Evolutionary conservation across 2,329 filamentous ascomycete species (phyloP).

Genomic region (Aspergillus sojae): DNA sequence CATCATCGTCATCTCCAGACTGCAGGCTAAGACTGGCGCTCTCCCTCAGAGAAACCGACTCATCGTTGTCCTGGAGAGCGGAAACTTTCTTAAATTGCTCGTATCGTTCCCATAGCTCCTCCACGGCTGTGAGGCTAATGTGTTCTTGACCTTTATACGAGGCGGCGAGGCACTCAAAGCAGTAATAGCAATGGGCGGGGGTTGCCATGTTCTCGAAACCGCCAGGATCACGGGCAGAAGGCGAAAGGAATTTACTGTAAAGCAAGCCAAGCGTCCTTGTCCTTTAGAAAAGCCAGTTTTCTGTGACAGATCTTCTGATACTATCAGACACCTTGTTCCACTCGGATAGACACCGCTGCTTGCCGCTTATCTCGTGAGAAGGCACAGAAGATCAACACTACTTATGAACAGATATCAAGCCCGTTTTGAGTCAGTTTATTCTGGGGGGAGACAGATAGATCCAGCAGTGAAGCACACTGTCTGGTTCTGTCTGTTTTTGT

Average conservation of each 20-base stretch:
- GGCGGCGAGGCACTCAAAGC: slow-evolving; percentile 84
- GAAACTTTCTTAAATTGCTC: slow-evolving; percentile 44
- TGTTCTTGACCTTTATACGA: slow-evolving; percentile 71
- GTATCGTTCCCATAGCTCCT: slow-evolving; percentile 67
- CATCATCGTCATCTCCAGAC: slow-evolving; percentile 33
- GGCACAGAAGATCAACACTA: not conserved
- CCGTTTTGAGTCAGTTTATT: slow-evolving; percentile 1
- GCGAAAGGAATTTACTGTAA: not conserved
- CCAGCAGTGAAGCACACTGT: slow-evolving; percentile 12
- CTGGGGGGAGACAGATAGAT: not conserved
- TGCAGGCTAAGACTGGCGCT: slow-evolving; percentile 17
- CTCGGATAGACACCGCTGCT: not conserved
- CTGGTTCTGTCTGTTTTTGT: slow-evolving; percentile 9
- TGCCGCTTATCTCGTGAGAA: not conserved
- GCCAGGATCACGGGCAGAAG: not conserved
- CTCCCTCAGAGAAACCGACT: slow-evolving; percentile 20
- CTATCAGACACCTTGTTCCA: not conserved
- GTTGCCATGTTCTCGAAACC: slow-evolving; percentile 68
- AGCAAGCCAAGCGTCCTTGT: not conserved
- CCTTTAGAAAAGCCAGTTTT: not conserved
- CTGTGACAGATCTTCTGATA: slow-evolving; percentile 2
- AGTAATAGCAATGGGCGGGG: slow-evolving; percentile 82
- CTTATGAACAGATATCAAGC: not conserved
- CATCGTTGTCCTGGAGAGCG: slow-evolving; percentile 28
- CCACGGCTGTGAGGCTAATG: slow-evolving; percentile 68